A percentile compares a stretch with the other conserved stretches of the same genome.
Evolutionary conservation across 768 basidiomycete genomes (phyloP).

Genomic region (Jaapia argillacea): DNA sequence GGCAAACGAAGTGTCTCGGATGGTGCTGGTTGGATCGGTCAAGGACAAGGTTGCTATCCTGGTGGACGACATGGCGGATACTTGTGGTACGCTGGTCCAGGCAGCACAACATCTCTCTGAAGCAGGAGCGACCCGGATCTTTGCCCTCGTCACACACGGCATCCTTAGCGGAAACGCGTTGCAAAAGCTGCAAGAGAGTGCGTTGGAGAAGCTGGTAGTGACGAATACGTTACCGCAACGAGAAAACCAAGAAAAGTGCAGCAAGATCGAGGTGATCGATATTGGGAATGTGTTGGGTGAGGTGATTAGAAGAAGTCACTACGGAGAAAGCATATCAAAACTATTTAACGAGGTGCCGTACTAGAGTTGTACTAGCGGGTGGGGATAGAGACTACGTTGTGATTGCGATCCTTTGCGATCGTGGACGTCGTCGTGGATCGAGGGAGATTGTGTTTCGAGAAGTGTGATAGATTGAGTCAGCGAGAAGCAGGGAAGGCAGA

Average conservation of each 20-base stretch:
- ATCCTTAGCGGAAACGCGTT: constrained; percentile 89
- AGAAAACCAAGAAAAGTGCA: constrained; percentile 59
- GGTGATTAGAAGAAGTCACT: constrained; percentile 92
- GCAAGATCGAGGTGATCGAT: constrained; percentile 89
- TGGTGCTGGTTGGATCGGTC: constrained; percentile 93
- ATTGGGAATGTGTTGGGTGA: constrained; percentile 92
- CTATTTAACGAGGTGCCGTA: constrained; percentile 87
- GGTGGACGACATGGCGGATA: constrained; percentile 98
- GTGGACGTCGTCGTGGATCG: constrained; percentile 3
- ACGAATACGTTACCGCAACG: constrained; percentile 96
- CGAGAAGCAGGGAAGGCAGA: no score
- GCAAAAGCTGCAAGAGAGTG: constrained; percentile 56
- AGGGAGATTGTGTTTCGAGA: neutral
- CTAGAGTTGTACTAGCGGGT: no score
- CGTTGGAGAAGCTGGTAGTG: constrained; percentile 89
- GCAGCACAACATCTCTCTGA: constrained; percentile 85
- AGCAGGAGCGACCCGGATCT: constrained; percentile 78
- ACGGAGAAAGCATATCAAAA: constrained; percentile 90
- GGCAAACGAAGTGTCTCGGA: constrained; percentile 88
- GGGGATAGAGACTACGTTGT: no score
- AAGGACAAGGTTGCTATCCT: constrained; percentile 89
- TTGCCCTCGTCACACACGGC: constrained; percentile 94
- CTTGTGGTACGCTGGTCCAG: constrained; percentile 87
- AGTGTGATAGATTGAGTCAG: no score
- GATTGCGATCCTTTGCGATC: no score